Conservation (phyloP, 176 grass and related monocot genomes). For the Oryza officinalis region DNA sequence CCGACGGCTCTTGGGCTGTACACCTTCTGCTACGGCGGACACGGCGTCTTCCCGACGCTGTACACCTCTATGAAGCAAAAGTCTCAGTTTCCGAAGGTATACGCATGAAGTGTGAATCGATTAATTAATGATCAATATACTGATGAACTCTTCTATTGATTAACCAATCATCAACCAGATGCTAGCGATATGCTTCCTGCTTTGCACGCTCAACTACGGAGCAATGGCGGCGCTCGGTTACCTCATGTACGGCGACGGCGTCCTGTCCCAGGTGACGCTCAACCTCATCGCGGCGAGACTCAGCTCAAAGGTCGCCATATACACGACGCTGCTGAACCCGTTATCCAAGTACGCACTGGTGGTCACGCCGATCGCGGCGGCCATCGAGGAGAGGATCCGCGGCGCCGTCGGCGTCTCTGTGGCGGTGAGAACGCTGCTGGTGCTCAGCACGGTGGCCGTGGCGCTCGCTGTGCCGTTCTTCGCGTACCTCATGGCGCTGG, state of each 20-base stretch:
- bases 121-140: neutral
- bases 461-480: conserved; percentile 65
- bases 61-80: conserved; percentile 60
- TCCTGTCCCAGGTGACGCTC: conserved; percentile 67
- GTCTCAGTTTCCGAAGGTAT: conserved; percentile 61
- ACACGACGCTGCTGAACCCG: conserved; percentile 47
- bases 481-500: conserved; percentile 60
- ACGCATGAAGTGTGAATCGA: too few species aligned
- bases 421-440: conserved; percentile 43
- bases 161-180: conserved; percentile 29
- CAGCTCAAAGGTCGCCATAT: conserved; percentile 57
- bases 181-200: conserved; percentile 50
- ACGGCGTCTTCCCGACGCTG: conserved; percentile 61
- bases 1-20: conserved; percentile 54
- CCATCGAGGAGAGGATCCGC: conserved; percentile 44
- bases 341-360: conserved; percentile 66
- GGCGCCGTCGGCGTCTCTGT: neutral
- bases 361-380: conserved; percentile 43
- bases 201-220: conserved; percentile 61
- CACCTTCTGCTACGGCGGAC: conserved; percentile 61
- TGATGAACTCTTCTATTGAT: neutral
- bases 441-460: conserved; percentile 54
- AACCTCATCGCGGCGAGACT: conserved; percentile 54
- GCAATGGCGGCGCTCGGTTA: conserved; percentile 65
- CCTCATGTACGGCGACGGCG: too few species aligned